phyloP scores from a whole-genome alignment of 208 protist genomes.

The Wallacemonas sp. region DNA sequence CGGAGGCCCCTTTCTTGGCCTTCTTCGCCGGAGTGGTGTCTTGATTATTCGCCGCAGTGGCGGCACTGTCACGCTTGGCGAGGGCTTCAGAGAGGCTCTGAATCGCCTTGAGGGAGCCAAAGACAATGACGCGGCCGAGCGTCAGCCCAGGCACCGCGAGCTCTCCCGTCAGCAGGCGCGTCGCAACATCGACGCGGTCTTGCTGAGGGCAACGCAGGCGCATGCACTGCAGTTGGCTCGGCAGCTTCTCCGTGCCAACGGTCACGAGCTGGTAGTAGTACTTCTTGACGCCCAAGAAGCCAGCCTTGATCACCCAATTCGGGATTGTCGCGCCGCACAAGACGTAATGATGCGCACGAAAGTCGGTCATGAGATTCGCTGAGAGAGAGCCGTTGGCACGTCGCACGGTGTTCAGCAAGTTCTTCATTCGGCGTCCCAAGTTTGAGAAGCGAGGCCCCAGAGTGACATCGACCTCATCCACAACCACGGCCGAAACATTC shows the following conservation, averaged over 20 bases:
- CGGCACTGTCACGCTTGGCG: neutral
- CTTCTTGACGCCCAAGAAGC: constrained; percentile 91
- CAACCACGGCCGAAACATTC: constrained; percentile 74
- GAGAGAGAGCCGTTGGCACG: constrained; percentile 74
- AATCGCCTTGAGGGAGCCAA: constrained; percentile 61
- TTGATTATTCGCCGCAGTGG: neutral
- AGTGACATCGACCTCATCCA: constrained; percentile 90
- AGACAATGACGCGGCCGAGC: constrained; percentile 76
- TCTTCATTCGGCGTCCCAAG: constrained; percentile 85
- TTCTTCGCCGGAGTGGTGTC: constrained; percentile 4
- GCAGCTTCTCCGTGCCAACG: constrained; percentile 77
- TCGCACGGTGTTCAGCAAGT: constrained; percentile 77
- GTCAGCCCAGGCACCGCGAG: constrained; percentile 3
- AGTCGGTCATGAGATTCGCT: constrained; percentile 70
- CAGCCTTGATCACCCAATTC: constrained; percentile 90
- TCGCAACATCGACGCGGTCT: constrained; percentile 42
- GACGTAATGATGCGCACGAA: constrained; percentile 88
- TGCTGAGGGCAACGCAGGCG: constrained; percentile 37
- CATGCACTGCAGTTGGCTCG: constrained; percentile 64
- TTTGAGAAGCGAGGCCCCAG: constrained; percentile 88
- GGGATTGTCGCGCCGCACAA: constrained; percentile 90
- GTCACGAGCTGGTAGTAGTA: constrained; percentile 90
- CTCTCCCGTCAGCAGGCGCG: constrained; percentile 29
- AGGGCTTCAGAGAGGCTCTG: constrained; percentile 24
- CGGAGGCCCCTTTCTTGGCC: constrained; percentile 14